A percentile compares a stretch with the other conserved stretches of the same genome.
These are phyloP conservation scores for Tetragonia tetragonoides DNA, from an alignment of 148 eudicot species.

Conservation along the genomic window DNA sequence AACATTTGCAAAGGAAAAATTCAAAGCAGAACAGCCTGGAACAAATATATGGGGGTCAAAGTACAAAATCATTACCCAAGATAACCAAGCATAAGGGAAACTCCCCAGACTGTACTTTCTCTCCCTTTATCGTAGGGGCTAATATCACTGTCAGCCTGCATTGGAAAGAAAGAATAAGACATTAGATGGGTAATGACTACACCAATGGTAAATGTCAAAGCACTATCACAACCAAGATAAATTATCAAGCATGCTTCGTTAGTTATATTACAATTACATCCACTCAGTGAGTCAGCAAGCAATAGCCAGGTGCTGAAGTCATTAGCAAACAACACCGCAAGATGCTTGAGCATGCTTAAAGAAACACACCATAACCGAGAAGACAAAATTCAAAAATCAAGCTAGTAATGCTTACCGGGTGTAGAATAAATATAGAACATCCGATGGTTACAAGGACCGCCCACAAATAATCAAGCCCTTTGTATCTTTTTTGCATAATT, in stretches of 20 bases:
- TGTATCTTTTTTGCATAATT: slow-evolving; percentile 92
- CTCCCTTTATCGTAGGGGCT: slow-evolving; percentile 76
- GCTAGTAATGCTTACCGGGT: slow-evolving; percentile 53
- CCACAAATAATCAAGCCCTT: slow-evolving; percentile 77
- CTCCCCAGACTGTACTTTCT: slow-evolving; percentile 96
- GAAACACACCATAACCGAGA: not conserved
- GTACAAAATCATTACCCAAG: slow-evolving; percentile 64
- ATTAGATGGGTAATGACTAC: not conserved
- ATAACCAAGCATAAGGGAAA: slow-evolving; percentile 94
- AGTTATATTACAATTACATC: not conserved
- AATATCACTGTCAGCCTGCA: slow-evolving; percentile 75
- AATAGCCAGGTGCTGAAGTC: not conserved
- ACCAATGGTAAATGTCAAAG: not conserved
- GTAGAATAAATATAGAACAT: slow-evolving; percentile 73
- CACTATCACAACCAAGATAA: not conserved
- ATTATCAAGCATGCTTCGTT: not conserved
- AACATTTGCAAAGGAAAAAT: not conserved
- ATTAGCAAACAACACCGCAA: not conserved
- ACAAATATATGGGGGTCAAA: not conserved
- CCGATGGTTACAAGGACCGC: slow-evolving; percentile 84
- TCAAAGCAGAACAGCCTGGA: not conserved
- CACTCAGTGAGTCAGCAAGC: not conserved
- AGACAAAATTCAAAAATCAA: not conserved
- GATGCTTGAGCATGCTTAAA: slow-evolving; percentile 2
- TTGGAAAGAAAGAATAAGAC: slow-evolving; percentile 11